phyloP scores from a whole-genome alignment of 345 rosid genomes.

The Stellera chamaejasme region DNA sequence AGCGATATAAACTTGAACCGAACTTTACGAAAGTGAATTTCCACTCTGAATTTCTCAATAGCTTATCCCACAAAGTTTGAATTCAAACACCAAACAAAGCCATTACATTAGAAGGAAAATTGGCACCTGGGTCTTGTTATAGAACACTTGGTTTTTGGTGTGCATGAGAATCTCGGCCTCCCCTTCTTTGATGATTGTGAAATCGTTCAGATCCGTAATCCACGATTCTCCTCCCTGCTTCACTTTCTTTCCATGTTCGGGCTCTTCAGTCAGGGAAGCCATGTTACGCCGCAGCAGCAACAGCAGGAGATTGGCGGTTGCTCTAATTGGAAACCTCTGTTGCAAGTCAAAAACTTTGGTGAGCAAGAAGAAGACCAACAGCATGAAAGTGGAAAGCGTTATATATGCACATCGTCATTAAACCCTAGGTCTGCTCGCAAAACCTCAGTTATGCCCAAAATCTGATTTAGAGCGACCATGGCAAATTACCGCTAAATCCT shows the following conservation, averaged over 20 bases:
- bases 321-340: neutral
- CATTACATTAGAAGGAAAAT: conserved; percentile 8
- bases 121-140: conserved; percentile 83
- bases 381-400: neutral
- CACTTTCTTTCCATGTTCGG: conserved; percentile 10
- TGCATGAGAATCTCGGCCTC: conserved; percentile 97
- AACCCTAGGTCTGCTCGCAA: too few relatives aligned
- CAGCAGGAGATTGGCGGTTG: conserved; percentile 1
- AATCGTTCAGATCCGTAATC: conserved; percentile 54
- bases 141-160: conserved; percentile 84
- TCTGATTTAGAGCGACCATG: too few relatives aligned
- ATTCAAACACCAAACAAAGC: neutral
- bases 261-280: neutral
- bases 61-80: too few relatives aligned
- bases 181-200: conserved; percentile 79
- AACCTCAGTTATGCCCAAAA: too few relatives aligned
- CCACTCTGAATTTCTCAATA: too few relatives aligned
- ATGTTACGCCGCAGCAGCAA: neutral
- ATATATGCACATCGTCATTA: too few relatives aligned
- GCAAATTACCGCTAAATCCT: too few relatives aligned
- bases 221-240: conserved; percentile 8
- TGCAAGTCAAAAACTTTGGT: conserved; percentile 4
- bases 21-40: too few relatives aligned
- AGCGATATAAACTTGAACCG: too few relatives aligned
- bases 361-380: neutral